Conservation (phyloP, 495 filamentous ascomycete species). For the Trichoderma asperelloides region DNA sequence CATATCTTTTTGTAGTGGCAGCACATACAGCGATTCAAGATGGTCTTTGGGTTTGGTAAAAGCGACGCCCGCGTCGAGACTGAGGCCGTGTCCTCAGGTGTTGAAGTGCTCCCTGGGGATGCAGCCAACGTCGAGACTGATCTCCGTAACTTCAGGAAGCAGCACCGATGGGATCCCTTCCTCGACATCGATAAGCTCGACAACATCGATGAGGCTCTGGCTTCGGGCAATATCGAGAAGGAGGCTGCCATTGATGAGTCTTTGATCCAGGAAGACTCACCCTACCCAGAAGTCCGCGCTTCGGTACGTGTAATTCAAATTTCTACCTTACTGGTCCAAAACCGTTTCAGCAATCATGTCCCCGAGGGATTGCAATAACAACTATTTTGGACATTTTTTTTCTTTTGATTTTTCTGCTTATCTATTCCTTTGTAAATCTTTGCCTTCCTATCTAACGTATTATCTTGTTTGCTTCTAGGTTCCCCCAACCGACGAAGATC, state of each 20-base stretch:
- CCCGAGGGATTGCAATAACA: neutral
- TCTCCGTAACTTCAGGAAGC: constrained; percentile 29
- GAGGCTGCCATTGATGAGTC: constrained; percentile 38
- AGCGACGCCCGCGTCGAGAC: neutral
- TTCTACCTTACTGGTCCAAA: neutral
- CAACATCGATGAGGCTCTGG: constrained; percentile 42
- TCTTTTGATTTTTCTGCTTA: neutral
- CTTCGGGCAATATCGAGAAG: constrained; percentile 35
- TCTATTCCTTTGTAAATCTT: too few species aligned
- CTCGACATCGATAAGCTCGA: constrained; percentile 44
- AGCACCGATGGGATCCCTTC: constrained; percentile 54
- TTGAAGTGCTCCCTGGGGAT: neutral
- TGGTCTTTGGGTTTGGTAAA: neutral
- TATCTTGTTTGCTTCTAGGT: constrained; percentile 22
- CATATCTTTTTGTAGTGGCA: neutral
- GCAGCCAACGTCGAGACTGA: constrained; percentile 2
- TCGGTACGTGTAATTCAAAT: neutral
- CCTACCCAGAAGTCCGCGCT: constrained; percentile 45
- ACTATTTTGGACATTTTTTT: neutral
- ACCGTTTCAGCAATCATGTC: too few species aligned
- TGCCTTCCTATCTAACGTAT: neutral
- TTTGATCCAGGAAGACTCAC: constrained; percentile 47
- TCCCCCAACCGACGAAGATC: constrained; percentile 30
- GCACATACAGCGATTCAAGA: neutral
- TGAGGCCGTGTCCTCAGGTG: neutral